Evolutionary conservation across 257 asterid genomes (phyloP), one percentile per base, ranked within the genome.

Genomic region (Fraxinus pennsylvanica): DNA sequence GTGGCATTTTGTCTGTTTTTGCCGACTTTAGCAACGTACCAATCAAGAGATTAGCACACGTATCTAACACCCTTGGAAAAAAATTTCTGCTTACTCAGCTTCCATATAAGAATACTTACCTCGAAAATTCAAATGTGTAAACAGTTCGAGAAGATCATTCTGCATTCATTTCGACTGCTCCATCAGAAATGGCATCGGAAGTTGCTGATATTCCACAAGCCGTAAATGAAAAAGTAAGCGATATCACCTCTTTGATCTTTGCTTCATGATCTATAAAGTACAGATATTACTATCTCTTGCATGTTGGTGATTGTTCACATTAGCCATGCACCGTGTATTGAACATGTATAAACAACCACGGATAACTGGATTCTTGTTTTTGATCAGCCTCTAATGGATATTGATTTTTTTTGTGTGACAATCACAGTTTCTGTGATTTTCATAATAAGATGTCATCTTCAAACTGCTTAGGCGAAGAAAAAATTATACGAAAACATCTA

Each of bases 1-100:
- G 90, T 87, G 91, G 92, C 90, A 83, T 77, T 80, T 89, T 87
- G 91, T 86, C 93, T 82, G 80, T 84, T 87, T 82, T 79, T 71
- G 90, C 79, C 79, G 66, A 79, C 90, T 87, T 87, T 79, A 67
- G 79, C 82, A 79, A 72, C 43, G 81, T 76, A 81, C 52, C 84
- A 80, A 79, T 85, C 89, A 72, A 21, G 71, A 25, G 74, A 86
- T 85, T 80, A 76, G 63, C 77, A 79, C 81, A 75, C 79, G 19
- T 77, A 81, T 82, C 88, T 82, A 77, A 84, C 82, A 81, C 81
- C 52, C 77, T 61, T 35, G 15, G 45, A 79, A 45, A 59, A 13
- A 2, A 29, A 17, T 2, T 21, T 17, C 74, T 33, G 75, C 50
- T 71, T 75, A 41, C 22, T 47, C 63, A 79, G 33, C 32, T 77